Conservation (phyloP, 2,329 filamentous ascomycete species). For the Chaetomium strumarium region DNA sequence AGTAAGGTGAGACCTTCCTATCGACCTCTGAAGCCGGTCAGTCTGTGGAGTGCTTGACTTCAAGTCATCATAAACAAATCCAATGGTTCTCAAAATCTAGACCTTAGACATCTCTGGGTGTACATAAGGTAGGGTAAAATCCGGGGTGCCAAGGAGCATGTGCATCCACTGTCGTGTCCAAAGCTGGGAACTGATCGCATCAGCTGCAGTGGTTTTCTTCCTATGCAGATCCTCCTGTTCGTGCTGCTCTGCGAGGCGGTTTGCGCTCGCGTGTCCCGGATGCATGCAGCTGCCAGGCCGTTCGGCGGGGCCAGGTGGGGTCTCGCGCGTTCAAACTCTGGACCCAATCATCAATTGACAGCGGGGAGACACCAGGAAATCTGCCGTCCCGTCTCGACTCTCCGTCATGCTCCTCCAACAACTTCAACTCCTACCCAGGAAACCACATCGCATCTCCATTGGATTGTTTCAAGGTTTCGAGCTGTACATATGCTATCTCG, state of each 20-base stretch:
- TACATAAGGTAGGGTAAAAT: conserved; percentile 10
- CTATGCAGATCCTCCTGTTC: conserved; percentile 11
- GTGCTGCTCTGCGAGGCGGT: conserved; percentile 7
- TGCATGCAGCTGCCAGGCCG: conserved; percentile 19
- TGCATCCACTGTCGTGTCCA: conserved; percentile 10
- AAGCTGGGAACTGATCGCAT: conserved; percentile 6
- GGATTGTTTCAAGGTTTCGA: too few relatives aligned
- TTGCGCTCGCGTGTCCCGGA: conserved; percentile 17
- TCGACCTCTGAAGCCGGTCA: too few relatives aligned
- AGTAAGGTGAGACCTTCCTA: too few relatives aligned
- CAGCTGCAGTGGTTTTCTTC: conserved; percentile 7
- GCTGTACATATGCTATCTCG: too few relatives aligned
- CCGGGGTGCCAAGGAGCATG: conserved; percentile 16
- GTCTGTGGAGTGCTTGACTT: too few relatives aligned
- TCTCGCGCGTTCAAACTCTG: conserved; percentile 5
- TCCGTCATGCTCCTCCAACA: too few relatives aligned
- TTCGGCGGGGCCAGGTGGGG: conserved; percentile 11
- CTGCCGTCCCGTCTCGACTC: too few relatives aligned
- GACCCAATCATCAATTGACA: conserved; percentile 7
- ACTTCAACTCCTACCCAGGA: too few relatives aligned
- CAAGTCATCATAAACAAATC: not conserved
- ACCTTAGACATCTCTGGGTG: not conserved
- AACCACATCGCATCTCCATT: too few relatives aligned
- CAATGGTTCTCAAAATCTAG: not conserved
- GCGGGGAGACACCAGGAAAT: not conserved